Evolutionary conservation across 345 rosid species (phyloP).

Genomic region (Erucastrum elatum): DNA sequence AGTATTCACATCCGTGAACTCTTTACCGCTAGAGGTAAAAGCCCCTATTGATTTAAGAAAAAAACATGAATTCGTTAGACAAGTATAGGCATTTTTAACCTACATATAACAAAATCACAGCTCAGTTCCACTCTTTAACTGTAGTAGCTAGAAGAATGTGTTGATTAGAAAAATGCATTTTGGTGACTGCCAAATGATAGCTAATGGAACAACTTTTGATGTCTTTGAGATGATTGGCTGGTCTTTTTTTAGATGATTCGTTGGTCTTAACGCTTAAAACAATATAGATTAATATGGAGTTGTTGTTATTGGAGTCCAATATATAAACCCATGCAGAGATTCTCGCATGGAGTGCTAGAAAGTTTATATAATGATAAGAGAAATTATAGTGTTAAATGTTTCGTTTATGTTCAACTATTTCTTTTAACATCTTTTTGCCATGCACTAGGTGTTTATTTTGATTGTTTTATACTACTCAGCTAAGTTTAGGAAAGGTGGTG

Average conservation of each 20-base stretch:
- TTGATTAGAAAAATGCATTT: not conserved
- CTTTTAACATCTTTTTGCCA: not conserved
- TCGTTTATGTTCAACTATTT: not conserved
- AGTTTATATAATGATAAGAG: no score
- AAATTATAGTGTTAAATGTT: not conserved
- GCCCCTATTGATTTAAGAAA: not conserved
- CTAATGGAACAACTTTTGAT: not conserved
- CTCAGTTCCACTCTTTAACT: not conserved
- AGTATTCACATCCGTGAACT: no score
- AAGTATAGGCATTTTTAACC: not conserved
- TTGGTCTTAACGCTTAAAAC: not conserved
- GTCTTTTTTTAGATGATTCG: not conserved
- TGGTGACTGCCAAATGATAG: not conserved
- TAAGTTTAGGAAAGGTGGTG: not conserved
- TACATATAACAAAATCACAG: not conserved
- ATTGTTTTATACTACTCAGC: not conserved
- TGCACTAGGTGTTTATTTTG: not conserved
- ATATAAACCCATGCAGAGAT: not conserved
- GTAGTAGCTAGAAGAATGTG: not conserved
- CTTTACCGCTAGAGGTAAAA: no score
- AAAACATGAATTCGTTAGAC: not conserved
- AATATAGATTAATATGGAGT: not conserved
- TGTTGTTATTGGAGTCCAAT: not conserved
- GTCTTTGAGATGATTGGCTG: not conserved
- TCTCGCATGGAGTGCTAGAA: not conserved